phyloP scores from a whole-genome alignment of 2,329 filamentous ascomycete genomes.

The Cladophialophora chaetospira region DNA sequence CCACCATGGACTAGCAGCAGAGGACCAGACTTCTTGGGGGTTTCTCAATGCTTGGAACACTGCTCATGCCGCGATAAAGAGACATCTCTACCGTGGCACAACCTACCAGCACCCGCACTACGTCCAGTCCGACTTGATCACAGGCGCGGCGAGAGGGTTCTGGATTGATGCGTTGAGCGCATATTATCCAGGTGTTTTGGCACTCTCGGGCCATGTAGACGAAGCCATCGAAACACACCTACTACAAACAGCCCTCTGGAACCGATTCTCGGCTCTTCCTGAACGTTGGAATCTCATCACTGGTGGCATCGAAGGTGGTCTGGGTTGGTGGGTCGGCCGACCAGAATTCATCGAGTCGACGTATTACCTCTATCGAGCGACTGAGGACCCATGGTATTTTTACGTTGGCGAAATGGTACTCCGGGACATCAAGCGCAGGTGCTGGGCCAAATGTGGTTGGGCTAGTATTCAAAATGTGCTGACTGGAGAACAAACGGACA shows the following conservation, averaged over 20 bases:
- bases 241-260: conserved; percentile 91
- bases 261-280: conserved; percentile 86
- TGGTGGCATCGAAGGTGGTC: conserved; percentile 78
- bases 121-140: conserved; percentile 83
- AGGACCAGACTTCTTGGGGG: conserved; percentile 71
- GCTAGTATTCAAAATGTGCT: conserved; percentile 81
- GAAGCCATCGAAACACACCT: conserved; percentile 89
- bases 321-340: conserved; percentile 92
- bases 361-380: conserved; percentile 93
- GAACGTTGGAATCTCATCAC: conserved; percentile 91
- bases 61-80: conserved; percentile 82
- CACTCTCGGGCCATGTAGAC: conserved; percentile 83
- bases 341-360: conserved; percentile 97
- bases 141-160: conserved; percentile 82
- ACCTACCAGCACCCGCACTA: conserved; percentile 86
- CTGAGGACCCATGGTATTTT: conserved; percentile 92
- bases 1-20: conserved; percentile 63
- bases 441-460: conserved; percentile 91
- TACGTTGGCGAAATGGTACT: conserved; percentile 95
- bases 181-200: conserved; percentile 88
- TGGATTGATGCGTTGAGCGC: conserved; percentile 97
- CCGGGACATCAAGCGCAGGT: conserved; percentile 81
- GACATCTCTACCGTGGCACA: conserved; percentile 79
- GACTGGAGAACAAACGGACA: conserved; percentile 82
- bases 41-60: conserved; percentile 84